These are phyloP conservation scores for Rhizoclosmatium sp. DNA, from an alignment of 192 early-diverging fungal genomes.

Conservation along the genomic window DNA sequence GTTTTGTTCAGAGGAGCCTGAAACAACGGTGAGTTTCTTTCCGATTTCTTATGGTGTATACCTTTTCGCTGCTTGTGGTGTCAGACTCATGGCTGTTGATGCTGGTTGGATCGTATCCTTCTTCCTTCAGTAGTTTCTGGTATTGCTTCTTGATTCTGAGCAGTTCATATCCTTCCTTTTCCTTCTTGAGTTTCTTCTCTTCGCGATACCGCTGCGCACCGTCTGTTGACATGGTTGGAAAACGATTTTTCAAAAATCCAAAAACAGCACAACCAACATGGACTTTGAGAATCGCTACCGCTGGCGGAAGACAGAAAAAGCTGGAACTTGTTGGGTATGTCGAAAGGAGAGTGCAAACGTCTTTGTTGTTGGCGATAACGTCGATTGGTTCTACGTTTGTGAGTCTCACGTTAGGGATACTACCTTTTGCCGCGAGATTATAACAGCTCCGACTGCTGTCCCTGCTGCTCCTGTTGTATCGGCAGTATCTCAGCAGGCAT, in stretches of 20 bases:
- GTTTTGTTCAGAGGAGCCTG: background rate
- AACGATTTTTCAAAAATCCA: background rate
- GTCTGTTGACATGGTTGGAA: no score
- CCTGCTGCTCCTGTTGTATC: constrained; percentile 12
- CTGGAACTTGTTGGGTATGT: constrained; percentile 35
- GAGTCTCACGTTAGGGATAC: constrained; percentile 28
- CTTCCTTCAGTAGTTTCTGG: constrained; percentile 23
- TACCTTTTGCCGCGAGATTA: constrained; percentile 10
- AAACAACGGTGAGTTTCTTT: background rate
- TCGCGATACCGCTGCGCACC: constrained; percentile 21
- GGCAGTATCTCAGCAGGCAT: no score
- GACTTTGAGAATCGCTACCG: constrained; percentile 32
- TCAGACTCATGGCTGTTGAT: background rate
- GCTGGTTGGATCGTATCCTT: background rate
- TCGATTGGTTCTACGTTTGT: constrained; percentile 40
- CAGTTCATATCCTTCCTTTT: constrained; percentile 23
- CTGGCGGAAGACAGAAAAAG: constrained; percentile 27
- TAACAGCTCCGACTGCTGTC: background rate
- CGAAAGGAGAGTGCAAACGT: constrained; percentile 12
- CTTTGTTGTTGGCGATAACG: constrained; percentile 27
- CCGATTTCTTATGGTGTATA: background rate
- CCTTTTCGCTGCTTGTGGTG: background rate
- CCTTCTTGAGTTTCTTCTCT: constrained; percentile 12
- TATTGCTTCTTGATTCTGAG: constrained; percentile 30
- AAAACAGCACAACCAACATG: background rate